Base-by-base conservation (phyloP, 1,284 basidiomycete species). In the Mycosarcoma mackinlayi region DNA sequence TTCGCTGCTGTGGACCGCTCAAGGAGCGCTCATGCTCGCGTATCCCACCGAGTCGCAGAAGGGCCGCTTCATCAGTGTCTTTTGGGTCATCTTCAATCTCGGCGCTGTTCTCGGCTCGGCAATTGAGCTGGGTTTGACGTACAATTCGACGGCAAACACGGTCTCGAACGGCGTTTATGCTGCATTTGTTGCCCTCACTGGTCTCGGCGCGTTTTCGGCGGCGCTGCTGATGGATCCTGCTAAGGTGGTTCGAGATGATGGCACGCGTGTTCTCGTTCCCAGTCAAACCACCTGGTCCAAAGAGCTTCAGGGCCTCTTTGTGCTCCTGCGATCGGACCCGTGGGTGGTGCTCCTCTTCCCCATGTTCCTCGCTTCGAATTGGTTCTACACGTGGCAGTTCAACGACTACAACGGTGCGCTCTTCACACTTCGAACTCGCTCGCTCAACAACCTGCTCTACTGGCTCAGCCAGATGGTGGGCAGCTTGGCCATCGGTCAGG, bases 1-100 rank as follows among this genome's bases (percentile, higher is more conserved):
- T 13, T 91, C 90, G 42, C 81, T 93, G 24, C 85, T 94, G n/a
- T 82, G 82, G 82, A 73, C 76, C 4, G 79, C 78, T 1, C 92
- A 93, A 77, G 92, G 92, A 18, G 88, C 88, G 6, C 84, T 93
- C 64, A 93, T 93, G 89, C 85, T 94, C 76, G 87, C 90, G 1
- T 94, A 93, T 81, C 89, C 91, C 0, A 91, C 82, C 1, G 85
- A 35, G 89, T 90, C 79, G 77, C 84, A 69, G 80, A 94, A 94
- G 82, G 92, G 92, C 18, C 50, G 51, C 19, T 69, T 67, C 80
- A 92, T 94, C 65, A 89, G 88, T 19, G 85, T 90, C 41, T 85
- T 92, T 82, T 92, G 90, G 91, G 77, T 85, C 39, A 77, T 76
- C 60, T 91, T 91, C 85, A 91, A 91, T 51, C 49, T 83, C 16